A percentile compares a stretch with the other conserved stretches of the same genome.
phyloP scores from a whole-genome alignment of 306 rosid genomes.

The Sphenostylis stenocarpa region DNA sequence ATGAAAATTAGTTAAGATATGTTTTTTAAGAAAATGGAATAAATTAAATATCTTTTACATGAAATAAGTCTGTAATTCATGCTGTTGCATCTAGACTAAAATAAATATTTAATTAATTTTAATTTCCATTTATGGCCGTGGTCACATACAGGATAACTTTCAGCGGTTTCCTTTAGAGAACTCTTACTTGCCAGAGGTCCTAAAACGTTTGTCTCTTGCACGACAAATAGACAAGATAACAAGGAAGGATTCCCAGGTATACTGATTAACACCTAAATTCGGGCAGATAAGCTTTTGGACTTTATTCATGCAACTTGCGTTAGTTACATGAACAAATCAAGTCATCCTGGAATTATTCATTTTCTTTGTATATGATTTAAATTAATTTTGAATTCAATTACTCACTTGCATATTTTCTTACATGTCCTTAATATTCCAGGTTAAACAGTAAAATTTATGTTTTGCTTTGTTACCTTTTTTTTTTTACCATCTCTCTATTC shows the following conservation, averaged over 20 bases:
- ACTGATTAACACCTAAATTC: conserved; percentile 28
- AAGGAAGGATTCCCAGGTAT: conserved; percentile 85
- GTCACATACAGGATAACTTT: conserved; percentile 57
- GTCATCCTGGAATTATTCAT: not conserved
- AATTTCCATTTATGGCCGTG: conserved; percentile 15
- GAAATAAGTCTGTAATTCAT: conserved; percentile 22
- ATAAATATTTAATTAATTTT: not conserved
- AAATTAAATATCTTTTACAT: not conserved
- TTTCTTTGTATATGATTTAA: conserved; percentile 14
- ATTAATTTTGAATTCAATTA: not conserved
- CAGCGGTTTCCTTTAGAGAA: conserved; percentile 81
- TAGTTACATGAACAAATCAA: not conserved
- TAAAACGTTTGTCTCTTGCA: conserved; percentile 80
- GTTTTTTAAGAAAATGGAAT: not conserved
- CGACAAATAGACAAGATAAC: conserved; percentile 87
- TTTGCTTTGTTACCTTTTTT: not conserved
- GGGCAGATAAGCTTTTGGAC: conserved; percentile 11
- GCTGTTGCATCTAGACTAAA: conserved; percentile 26
- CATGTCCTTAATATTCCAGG: not conserved
- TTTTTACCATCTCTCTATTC: not conserved
- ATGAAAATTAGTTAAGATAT: conserved; percentile 11
- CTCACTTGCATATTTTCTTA: not conserved
- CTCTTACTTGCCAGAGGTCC: conserved; percentile 87
- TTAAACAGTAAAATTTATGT: not conserved
- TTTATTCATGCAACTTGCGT: not conserved